phyloP scores from a whole-genome alignment of 2,329 filamentous ascomycete genomes.

The Cyclaneusma minus region DNA sequence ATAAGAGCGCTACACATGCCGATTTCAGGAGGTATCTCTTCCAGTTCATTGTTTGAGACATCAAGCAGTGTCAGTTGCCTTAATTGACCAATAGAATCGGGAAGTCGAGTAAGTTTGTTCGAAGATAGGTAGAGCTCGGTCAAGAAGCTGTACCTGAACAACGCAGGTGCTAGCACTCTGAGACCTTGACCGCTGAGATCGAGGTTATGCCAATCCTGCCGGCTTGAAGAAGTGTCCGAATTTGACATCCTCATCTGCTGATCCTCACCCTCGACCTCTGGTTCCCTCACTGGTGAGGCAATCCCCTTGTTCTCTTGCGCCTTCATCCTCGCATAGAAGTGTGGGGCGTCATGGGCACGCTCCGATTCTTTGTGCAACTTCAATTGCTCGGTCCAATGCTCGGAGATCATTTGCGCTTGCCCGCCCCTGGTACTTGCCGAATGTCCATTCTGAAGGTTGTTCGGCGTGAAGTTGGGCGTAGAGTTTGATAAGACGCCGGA shows the following conservation, averaged over 20 bases:
- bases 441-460: constrained; percentile 41
- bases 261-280: constrained; percentile 40
- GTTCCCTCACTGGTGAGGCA: too few relatives aligned
- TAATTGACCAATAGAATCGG: constrained; percentile 65
- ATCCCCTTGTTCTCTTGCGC: constrained; percentile 56
- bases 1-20: constrained; percentile 94
- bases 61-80: constrained; percentile 73
- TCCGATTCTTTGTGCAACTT: constrained; percentile 65
- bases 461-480: constrained; percentile 37
- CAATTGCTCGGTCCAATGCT: constrained; percentile 82
- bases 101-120: constrained; percentile 75
- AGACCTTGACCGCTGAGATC: constrained; percentile 95
- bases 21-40: constrained; percentile 71
- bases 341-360: constrained; percentile 49
- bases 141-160: constrained; percentile 82
- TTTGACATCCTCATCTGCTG: constrained; percentile 43
- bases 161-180: constrained; percentile 58
- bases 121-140: constrained; percentile 87
- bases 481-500: constrained; percentile 49
- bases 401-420: constrained; percentile 36
- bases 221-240: constrained; percentile 47
- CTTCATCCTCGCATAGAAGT: constrained; percentile 59
- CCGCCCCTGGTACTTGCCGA: constrained; percentile 28
- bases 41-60: constrained; percentile 74
- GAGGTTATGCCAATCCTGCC: constrained; percentile 82